These are phyloP conservation scores for Oldenlandia corymbosa DNA, from an alignment of 257 asterid species.

Conservation along the genomic window DNA sequence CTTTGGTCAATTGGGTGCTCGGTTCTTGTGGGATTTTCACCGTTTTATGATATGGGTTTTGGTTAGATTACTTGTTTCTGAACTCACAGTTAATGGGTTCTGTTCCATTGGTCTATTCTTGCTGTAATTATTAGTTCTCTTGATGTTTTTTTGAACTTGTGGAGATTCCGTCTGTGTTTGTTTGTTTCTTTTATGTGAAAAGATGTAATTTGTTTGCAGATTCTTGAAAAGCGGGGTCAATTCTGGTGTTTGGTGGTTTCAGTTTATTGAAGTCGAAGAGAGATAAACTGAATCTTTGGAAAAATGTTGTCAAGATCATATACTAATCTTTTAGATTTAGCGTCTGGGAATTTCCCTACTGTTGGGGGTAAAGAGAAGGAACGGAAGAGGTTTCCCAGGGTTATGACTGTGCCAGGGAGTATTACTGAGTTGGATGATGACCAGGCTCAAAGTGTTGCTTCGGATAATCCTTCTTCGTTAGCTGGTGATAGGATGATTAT, in stretches of 20 bases:
- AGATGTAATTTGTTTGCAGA: conserved; percentile 37
- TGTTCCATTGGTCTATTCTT: conserved; percentile 27
- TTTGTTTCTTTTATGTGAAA: conserved; percentile 10
- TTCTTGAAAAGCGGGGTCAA: conserved; percentile 21
- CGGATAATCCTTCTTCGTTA: conserved; percentile 68
- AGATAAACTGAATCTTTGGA: conserved; percentile 25
- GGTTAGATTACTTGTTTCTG: conserved; percentile 15
- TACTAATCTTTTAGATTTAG: conserved; percentile 78
- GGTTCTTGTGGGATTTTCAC: conserved; percentile 4
- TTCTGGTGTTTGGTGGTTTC: conserved; percentile 20
- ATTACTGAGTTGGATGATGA: conserved; percentile 75
- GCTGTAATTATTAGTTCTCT: conserved; percentile 5
- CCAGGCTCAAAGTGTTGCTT: conserved; percentile 60
- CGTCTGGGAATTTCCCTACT: conserved; percentile 74
- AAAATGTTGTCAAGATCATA: conserved; percentile 88
- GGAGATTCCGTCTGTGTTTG: conserved; percentile 5
- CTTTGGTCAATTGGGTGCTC: conserved; percentile 20
- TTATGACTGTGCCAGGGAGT: conserved; percentile 86
- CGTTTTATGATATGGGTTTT: conserved; percentile 8
- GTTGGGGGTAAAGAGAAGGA: conserved; percentile 78
- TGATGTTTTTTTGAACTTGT: conserved; percentile 17
- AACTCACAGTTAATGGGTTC: conserved; percentile 20
- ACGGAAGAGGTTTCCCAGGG: conserved; percentile 60
- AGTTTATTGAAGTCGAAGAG: conserved; percentile 16
- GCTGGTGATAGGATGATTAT: conserved; percentile 77